Conservation (phyloP, 2,329 filamentous ascomycete species). For the Eutypella sp. region DNA sequence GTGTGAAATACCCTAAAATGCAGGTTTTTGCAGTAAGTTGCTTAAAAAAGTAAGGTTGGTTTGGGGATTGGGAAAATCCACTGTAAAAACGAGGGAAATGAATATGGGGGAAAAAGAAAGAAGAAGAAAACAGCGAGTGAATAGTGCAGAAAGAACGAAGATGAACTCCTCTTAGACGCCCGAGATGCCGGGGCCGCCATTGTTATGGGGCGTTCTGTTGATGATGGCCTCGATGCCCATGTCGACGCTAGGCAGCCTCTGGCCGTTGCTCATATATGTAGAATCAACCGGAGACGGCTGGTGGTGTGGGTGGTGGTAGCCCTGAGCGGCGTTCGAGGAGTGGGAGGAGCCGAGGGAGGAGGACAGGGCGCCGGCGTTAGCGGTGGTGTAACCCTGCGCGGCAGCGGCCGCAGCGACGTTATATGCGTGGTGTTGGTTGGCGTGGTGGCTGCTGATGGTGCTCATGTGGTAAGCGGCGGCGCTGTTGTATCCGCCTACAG, state of each 20-base stretch:
- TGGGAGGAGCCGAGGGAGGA: constrained; percentile 50
- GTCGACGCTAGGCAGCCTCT: constrained; percentile 50
- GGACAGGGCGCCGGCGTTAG: constrained; percentile 22
- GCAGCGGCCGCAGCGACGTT: constrained; percentile 16
- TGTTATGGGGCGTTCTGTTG: constrained; percentile 40
- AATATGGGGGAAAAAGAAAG: too few relatives aligned
- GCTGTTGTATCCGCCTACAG: constrained; percentile 27
- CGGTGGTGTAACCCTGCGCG: constrained; percentile 17
- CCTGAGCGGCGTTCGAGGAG: constrained; percentile 37
- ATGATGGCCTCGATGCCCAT: constrained; percentile 59
- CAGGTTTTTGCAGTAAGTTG: too few relatives aligned
- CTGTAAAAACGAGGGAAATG: too few relatives aligned
- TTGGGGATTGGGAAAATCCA: too few relatives aligned
- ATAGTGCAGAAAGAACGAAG: constrained; percentile 13
- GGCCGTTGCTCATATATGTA: constrained; percentile 42
- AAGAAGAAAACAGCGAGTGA: constrained; percentile 3
- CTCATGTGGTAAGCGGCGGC: constrained; percentile 25
- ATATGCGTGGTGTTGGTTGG: constrained; percentile 9
- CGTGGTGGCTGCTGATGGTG: constrained; percentile 23
- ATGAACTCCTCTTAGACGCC: constrained; percentile 20
- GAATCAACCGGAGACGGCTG: constrained; percentile 34
- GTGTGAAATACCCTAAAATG: too few relatives aligned
- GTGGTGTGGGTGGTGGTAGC: neutral
- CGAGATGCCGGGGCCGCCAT: constrained; percentile 6
- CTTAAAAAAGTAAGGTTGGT: too few relatives aligned